Base-by-base conservation (phyloP, 495 filamentous ascomycete species). In the Cercophora scortea region DNA sequence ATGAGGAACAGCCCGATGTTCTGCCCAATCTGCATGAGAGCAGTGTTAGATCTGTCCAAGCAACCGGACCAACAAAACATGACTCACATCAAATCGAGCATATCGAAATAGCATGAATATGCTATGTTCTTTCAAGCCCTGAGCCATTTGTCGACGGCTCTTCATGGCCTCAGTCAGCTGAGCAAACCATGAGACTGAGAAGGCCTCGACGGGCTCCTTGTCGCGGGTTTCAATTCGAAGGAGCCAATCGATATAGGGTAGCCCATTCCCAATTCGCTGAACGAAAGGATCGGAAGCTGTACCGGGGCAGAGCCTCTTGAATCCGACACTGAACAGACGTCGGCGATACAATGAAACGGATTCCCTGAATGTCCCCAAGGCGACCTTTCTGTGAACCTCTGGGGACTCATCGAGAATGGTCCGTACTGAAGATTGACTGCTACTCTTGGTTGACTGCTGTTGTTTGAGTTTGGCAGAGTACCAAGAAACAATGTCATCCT, bases 401-500 rank as follows among this genome's bases (percentile, higher is more conserved):
- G 42, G 15, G 8, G 25, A 32, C 8, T 56, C 41, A 4, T 48
- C 32, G 15, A 10, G 18, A 3, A n/a, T 15, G 6, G 35, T 49
- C 8, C 13, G 19, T 10, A 54, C 12, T 0, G 51, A 54, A 4
- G 34, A 34, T 38, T 46, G 43, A 17, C 47, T 61, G 39, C 53
- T 44, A 33, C 47, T 33, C 1, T 60, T 53, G 13, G 15, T 40
- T 1, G 16, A 3, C 3, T 18, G 19, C 16, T 52, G 25, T 16
- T 47, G 48, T 32, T 48, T 40, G 10, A 47, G 9, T n/a, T 47
- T 50, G 3, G 70, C 55, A 11, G 73, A 60, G 42, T 78, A 75
- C 76, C 76, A 79, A 41, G 71, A 66, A 16, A 70, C 57, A 25
- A 79, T 73, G 48, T 79, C 76, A 10, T 66, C 66, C 42, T 76